Conservation (phyloP, 768 basidiomycete species). For the Lyophyllum semitale region DNA sequence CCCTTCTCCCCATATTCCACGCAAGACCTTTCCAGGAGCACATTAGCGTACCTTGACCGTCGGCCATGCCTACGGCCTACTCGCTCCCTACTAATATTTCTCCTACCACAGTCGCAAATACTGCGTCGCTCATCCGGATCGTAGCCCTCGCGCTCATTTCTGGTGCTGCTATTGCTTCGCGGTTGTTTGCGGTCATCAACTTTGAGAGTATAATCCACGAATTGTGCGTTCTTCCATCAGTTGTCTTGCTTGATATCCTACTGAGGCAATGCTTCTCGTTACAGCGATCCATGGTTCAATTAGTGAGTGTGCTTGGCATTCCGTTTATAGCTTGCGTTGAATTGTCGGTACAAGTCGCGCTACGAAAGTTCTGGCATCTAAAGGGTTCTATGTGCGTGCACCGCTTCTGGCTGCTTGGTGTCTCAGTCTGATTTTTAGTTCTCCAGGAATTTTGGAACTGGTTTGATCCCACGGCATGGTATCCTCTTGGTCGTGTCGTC, state of each 20-base stretch:
- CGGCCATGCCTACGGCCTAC: conserved; percentile 75
- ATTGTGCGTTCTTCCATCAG: conserved; percentile 64
- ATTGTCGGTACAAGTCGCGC: conserved; percentile 67
- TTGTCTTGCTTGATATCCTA: conserved; percentile 4
- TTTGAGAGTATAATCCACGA: conserved; percentile 99
- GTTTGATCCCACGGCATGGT: conserved; percentile 99
- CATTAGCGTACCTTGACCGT: conserved; percentile 10
- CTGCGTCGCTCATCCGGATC: conserved; percentile 88
- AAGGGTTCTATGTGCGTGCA: conserved; percentile 90
- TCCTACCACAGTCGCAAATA: conserved; percentile 76
- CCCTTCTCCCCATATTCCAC: background rate
- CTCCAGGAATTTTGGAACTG: conserved; percentile 99
- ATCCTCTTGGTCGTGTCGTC: conserved; percentile 96
- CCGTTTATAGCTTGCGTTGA: conserved; percentile 13
- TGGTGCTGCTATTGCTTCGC: conserved; percentile 91
- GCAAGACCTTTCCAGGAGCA: conserved; percentile 11
- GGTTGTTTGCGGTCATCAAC: conserved; percentile 95
- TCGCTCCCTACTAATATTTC: conserved; percentile 72
- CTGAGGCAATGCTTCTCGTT: conserved; percentile 11
- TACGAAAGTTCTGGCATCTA: conserved; percentile 83
- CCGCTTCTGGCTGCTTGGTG: background rate
- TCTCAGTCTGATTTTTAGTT: background rate
- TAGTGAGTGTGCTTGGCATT: conserved; percentile 63
- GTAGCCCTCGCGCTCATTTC: conserved; percentile 90
- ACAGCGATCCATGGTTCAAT: conserved; percentile 98